Percentiles rank a stretch among this genome's conserved stretches.
These are phyloP conservation scores for Kluyveromyces aestuarii DNA, from an alignment of 805 yeast genomes.

Conservation along the genomic window DNA sequence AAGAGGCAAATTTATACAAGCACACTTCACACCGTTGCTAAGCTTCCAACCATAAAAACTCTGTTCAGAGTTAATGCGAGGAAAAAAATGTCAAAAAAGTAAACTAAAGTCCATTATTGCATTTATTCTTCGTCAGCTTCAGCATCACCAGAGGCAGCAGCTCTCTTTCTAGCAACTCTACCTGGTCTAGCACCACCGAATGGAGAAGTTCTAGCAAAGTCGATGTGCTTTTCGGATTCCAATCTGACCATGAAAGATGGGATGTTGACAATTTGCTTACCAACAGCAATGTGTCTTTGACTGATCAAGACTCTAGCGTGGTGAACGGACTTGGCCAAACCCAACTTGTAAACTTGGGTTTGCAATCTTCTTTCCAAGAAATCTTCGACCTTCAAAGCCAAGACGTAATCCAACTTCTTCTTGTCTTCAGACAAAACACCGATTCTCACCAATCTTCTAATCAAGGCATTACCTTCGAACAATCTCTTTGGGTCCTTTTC, in stretches of 20 bases:
- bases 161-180: constrained; percentile 96
- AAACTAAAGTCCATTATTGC: constrained; percentile 8
- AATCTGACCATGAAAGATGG: constrained; percentile 99
- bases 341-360: constrained; percentile 99
- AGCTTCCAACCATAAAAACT: constrained; percentile 1
- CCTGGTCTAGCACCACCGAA: constrained; percentile 99
- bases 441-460: constrained; percentile 97
- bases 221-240: constrained; percentile 99
- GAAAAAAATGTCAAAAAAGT: not conserved
- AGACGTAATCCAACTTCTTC: constrained; percentile 99
- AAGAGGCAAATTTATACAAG: not conserved
- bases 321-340: constrained; percentile 98
- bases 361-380: constrained; percentile 99
- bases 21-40: not conserved
- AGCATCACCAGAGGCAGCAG: constrained; percentile 62
- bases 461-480: constrained; percentile 99
- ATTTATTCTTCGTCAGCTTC: constrained; percentile 70
- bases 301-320: constrained; percentile 98
- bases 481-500: constrained; percentile 99
- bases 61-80: not conserved
- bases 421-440: constrained; percentile 99
- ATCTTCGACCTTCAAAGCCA: constrained; percentile 96
- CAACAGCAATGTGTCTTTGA: constrained; percentile 99
- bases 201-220: constrained; percentile 98
- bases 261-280: constrained; percentile 97